Evolutionary conservation across 73 alveolate genomes (phyloP).

Genomic region (Paraurostyla sp.): DNA sequence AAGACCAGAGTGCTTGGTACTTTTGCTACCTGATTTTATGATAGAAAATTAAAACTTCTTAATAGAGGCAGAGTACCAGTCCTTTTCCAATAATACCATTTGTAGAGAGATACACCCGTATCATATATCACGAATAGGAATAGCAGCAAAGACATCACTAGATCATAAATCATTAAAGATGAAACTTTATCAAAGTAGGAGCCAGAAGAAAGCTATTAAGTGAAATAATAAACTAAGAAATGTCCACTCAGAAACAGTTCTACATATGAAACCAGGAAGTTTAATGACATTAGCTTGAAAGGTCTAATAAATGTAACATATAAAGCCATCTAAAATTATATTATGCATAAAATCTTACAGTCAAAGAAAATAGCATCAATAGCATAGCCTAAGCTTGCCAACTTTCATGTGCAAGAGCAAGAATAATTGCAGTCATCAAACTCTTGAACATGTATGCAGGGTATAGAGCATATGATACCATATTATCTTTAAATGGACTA

Average conservation of each 20-base stretch:
- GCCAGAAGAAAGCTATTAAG: background rate
- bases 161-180: background rate
- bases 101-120: background rate
- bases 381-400: background rate
- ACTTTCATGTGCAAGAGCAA: background rate
- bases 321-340: background rate
- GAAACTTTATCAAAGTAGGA: background rate
- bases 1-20: background rate
- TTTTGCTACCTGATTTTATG: background rate
- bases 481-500: constrained; percentile 6
- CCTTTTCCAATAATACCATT: constrained; percentile 4
- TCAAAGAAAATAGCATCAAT: too few relatives aligned
- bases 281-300: background rate
- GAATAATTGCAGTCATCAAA: background rate
- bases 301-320: constrained; percentile 3
- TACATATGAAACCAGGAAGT: background rate
- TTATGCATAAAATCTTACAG: too few relatives aligned
- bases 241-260: background rate
- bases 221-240: background rate
- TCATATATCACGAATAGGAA: background rate
- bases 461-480: background rate
- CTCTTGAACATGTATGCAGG: background rate
- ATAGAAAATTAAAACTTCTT: background rate
- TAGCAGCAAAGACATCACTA: background rate
- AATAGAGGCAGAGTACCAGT: constrained; percentile 27